Percentiles rank a stretch among this genome's conserved stretches.
Conservation (phyloP, 768 basidiomycete species). For the Trametes sanguinea region DNA sequence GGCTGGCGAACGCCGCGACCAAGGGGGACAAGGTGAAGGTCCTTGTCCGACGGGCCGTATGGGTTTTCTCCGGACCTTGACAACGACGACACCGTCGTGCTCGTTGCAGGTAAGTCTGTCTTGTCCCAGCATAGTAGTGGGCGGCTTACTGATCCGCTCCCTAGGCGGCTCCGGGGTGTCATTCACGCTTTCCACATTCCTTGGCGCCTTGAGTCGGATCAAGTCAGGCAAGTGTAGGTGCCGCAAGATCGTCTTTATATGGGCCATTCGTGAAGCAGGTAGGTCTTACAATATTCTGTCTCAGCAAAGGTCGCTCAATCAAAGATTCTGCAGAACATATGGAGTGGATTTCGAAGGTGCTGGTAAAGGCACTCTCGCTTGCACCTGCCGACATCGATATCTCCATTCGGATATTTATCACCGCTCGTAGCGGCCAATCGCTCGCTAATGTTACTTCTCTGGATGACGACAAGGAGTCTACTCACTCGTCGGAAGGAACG, state of each 20-base stretch:
- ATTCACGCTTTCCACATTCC: slow-evolving; percentile 46
- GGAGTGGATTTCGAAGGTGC: slow-evolving; percentile 47
- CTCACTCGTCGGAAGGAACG: slow-evolving; percentile 8
- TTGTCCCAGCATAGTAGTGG: neutral
- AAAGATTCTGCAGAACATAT: slow-evolving; percentile 34
- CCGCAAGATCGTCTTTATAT: slow-evolving; percentile 43
- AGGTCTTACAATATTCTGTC: slow-evolving; percentile 1
- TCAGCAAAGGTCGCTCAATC: neutral
- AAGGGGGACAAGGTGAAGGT: slow-evolving; percentile 41
- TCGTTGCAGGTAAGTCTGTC: slow-evolving; percentile 41
- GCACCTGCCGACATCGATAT: slow-evolving; percentile 36
- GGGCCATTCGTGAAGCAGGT: slow-evolving; percentile 45
- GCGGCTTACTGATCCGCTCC: neutral
- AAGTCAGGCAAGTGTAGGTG: slow-evolving; percentile 30
- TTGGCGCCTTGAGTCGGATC: slow-evolving; percentile 41
- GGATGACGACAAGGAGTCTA: slow-evolving; percentile 27
- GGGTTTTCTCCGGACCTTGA: slow-evolving; percentile 44
- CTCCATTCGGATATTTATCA: slow-evolving; percentile 45
- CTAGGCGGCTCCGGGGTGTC: slow-evolving; percentile 50
- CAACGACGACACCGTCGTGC: slow-evolving; percentile 46
- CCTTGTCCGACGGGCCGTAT: slow-evolving; percentile 62
- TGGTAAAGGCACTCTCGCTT: slow-evolving; percentile 36
- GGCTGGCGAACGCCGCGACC: slow-evolving; percentile 40
- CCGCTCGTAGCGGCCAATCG: slow-evolving; percentile 25
- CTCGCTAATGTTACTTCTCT: slow-evolving; percentile 19